These are phyloP conservation scores for Phascolomyces articulosus DNA, from an alignment of 371 early-diverging fungal species.

Conservation along the genomic window DNA sequence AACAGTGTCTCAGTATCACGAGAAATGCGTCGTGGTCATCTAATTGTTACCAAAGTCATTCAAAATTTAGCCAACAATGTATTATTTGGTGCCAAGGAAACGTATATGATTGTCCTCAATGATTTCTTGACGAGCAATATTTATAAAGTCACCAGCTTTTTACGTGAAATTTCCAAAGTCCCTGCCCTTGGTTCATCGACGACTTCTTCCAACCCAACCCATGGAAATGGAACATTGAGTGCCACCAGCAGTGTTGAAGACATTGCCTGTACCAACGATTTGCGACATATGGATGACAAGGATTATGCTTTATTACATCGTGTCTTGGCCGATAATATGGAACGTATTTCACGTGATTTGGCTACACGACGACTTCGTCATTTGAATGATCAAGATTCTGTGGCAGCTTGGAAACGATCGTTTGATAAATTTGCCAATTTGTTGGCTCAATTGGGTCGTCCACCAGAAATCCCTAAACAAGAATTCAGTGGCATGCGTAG, in stretches of 20 bases:
- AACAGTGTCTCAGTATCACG: slow-evolving; percentile 30
- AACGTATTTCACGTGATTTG: slow-evolving; percentile 69
- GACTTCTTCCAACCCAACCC: too few species aligned
- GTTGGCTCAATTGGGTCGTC: slow-evolving; percentile 85
- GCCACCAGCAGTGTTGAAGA: neutral
- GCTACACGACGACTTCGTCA: slow-evolving; percentile 49
- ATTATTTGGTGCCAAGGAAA: slow-evolving; percentile 91
- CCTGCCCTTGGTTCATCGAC: slow-evolving; percentile 12
- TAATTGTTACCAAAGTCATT: slow-evolving; percentile 92
- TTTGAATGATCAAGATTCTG: slow-evolving; percentile 32
- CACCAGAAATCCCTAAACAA: slow-evolving; percentile 46
- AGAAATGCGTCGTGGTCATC: slow-evolving; percentile 79
- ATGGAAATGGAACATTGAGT: too few species aligned
- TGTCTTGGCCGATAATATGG: slow-evolving; percentile 71
- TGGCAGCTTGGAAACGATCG: slow-evolving; percentile 45
- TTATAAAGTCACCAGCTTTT: slow-evolving; percentile 63
- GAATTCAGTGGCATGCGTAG: slow-evolving; percentile 52
- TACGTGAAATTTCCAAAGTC: slow-evolving; percentile 60
- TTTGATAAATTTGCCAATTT: slow-evolving; percentile 82
- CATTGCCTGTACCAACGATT: slow-evolving; percentile 13
- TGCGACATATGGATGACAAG: slow-evolving; percentile 57
- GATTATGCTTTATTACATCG: slow-evolving; percentile 68
- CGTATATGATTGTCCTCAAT: slow-evolving; percentile 89
- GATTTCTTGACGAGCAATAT: slow-evolving; percentile 80
- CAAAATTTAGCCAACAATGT: slow-evolving; percentile 96